These are phyloP conservation scores for Tolypocladium pustulatum DNA, from an alignment of 2,329 filamentous ascomycete species.

Conservation along the genomic window DNA sequence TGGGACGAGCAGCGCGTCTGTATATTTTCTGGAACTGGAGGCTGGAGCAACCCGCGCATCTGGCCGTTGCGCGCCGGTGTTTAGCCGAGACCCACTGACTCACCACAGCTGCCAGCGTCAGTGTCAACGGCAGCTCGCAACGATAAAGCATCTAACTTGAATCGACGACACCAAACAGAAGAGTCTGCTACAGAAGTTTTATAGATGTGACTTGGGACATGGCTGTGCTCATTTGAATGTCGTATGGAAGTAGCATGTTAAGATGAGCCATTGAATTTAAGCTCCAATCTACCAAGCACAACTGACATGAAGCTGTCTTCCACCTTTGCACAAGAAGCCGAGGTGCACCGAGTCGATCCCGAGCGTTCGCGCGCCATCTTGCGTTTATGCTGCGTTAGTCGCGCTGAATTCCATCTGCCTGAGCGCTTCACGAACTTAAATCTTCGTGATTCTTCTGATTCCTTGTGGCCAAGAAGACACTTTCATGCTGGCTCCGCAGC, in stretches of 20 bases:
- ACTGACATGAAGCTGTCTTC: too few species aligned
- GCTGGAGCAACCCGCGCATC: not conserved
- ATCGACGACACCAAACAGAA: too few species aligned
- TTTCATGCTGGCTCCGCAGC: constrained; percentile 1
- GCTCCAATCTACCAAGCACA: not conserved
- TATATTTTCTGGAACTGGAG: constrained; percentile 9
- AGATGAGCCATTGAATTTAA: not conserved
- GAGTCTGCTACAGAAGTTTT: too few species aligned
- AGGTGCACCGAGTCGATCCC: not conserved
- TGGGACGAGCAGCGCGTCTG: constrained; percentile 6
- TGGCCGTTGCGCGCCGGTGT: not conserved
- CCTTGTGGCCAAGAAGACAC: not conserved
- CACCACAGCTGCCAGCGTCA: not conserved
- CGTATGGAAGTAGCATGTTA: too few species aligned
- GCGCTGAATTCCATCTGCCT: not conserved
- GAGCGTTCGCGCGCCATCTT: not conserved
- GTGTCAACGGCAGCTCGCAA: not conserved
- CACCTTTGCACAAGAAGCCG: not conserved
- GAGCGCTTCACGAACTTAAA: not conserved
- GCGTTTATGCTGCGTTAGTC: not conserved
- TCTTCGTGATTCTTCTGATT: not conserved
- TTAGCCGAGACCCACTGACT: constrained; percentile 5
- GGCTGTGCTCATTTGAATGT: not conserved
- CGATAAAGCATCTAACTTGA: not conserved
- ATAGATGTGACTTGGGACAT: too few species aligned